These are phyloP conservation scores for Ascodesmis nigricans DNA, from an alignment of 495 filamentous ascomycete genomes.

Conservation along the genomic window DNA sequence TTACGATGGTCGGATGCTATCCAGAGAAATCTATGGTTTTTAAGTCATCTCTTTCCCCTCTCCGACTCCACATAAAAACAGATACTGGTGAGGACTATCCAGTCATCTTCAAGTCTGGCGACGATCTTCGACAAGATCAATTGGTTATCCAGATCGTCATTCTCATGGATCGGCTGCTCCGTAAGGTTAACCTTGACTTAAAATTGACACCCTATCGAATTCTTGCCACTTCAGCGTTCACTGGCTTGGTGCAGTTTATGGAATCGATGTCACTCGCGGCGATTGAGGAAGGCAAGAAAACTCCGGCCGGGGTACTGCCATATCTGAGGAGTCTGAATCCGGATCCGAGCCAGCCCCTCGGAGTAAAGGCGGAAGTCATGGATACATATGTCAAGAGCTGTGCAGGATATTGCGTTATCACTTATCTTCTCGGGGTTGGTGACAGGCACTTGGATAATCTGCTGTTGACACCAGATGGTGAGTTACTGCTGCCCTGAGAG, in stretches of 20 bases:
- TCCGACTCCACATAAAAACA: slow-evolving; percentile 80
- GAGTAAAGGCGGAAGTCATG: slow-evolving; percentile 77
- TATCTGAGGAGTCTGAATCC: slow-evolving; percentile 84
- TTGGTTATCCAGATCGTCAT: slow-evolving; percentile 96
- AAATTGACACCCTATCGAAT: slow-evolving; percentile 92
- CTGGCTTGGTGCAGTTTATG: slow-evolving; percentile 82
- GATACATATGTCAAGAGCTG: slow-evolving; percentile 92
- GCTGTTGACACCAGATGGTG: slow-evolving; percentile 59
- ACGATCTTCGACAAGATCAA: slow-evolving; percentile 93
- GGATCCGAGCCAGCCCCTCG: slow-evolving; percentile 56
- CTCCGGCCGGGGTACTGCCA: slow-evolving; percentile 41
- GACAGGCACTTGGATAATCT: slow-evolving; percentile 95
- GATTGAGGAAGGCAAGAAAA: slow-evolving; percentile 62
- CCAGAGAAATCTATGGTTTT: slow-evolving; percentile 70
- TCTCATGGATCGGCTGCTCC: slow-evolving; percentile 88
- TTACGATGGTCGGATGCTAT: slow-evolving; percentile 50
- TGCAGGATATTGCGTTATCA: slow-evolving; percentile 96
- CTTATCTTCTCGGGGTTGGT: slow-evolving; percentile 92
- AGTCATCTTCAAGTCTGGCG: slow-evolving; percentile 90
- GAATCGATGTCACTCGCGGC: slow-evolving; percentile 61
- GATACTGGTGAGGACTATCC: slow-evolving; percentile 54
- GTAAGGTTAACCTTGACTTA: slow-evolving; percentile 90
- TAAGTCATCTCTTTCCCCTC: slow-evolving; percentile 77
- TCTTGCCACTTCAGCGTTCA: slow-evolving; percentile 70
- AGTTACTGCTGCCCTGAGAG: neutral